A percentile compares a stretch with the other conserved stretches of the same genome.
phyloP scores from a whole-genome alignment of 2,329 filamentous ascomycete genomes.

The Paramyrothecium roridum region DNA sequence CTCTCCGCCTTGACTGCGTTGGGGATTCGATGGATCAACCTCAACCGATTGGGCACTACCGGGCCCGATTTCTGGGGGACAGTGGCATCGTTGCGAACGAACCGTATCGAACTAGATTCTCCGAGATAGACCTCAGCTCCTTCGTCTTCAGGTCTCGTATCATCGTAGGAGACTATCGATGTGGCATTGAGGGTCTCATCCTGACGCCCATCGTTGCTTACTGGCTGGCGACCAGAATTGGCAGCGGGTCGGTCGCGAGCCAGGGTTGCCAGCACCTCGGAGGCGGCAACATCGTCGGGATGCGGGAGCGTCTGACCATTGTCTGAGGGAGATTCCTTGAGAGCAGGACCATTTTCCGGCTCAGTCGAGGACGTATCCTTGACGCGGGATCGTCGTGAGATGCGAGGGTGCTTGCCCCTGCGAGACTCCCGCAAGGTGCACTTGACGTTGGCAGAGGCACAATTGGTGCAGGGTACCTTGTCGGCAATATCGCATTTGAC shows the following conservation, averaged over 20 bases:
- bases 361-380: background rate
- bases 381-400: background rate
- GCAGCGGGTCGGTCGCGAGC: background rate
- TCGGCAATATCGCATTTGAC: conserved; percentile 20
- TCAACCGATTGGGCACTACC: conserved; percentile 5
- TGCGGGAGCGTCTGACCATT: background rate
- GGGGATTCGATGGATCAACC: conserved; percentile 25
- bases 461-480: conserved; percentile 14
- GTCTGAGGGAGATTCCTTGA: background rate
- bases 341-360: background rate
- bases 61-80: conserved; percentile 16
- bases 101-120: conserved; percentile 42
- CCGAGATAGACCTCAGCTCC: conserved; percentile 34
- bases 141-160: conserved; percentile 6
- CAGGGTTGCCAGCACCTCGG: background rate
- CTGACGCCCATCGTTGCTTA: background rate
- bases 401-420: conserved; percentile 16
- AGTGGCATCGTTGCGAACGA: conserved; percentile 32
- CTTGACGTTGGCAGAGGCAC: conserved; percentile 7
- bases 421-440: conserved; percentile 16
- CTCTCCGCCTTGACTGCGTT: conserved; percentile 25
- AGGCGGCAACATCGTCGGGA: conserved; percentile 1
- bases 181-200: background rate
- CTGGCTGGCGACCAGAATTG: background rate
- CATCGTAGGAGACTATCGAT: background rate